Evolutionary conservation across 164 flowering plant genomes (phyloP).

Genomic region (Amborella trichopoda): DNA sequence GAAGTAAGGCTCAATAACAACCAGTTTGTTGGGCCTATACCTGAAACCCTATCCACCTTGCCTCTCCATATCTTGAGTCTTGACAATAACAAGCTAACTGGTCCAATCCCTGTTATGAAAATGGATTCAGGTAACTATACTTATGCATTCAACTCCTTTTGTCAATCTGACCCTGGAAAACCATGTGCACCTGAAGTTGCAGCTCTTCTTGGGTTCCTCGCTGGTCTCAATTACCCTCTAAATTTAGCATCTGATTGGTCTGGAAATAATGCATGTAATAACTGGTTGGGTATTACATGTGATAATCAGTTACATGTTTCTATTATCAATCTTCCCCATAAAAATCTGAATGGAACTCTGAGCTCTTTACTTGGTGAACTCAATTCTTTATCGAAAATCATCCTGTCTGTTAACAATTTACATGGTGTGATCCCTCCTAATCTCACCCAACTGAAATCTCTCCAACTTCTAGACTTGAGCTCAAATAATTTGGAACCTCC

Average conservation of each 20-base stretch:
- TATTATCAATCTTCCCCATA: conserved; percentile 37
- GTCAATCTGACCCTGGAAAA: conserved; percentile 38
- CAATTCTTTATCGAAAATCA: conserved; percentile 34
- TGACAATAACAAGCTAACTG: not conserved
- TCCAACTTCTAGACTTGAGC: conserved; percentile 44
- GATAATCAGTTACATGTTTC: conserved; percentile 21
- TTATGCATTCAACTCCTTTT: conserved; percentile 32
- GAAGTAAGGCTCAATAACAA: conserved; percentile 57
- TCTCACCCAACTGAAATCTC: conserved; percentile 31
- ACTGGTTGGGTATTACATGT: not conserved
- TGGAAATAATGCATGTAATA: conserved; percentile 73
- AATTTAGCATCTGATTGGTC: conserved; percentile 45
- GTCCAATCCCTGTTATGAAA: not conserved
- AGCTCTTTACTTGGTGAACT: conserved; percentile 57
- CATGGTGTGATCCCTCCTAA: conserved; percentile 35
- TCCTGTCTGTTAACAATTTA: conserved; percentile 35
- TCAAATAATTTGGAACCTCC: conserved; percentile 61
- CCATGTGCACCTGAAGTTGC: conserved; percentile 49
- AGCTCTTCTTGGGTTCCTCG: conserved; percentile 57
- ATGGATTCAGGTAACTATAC: conserved; percentile 12
- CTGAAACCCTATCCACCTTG: conserved; percentile 21
- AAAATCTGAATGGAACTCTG: conserved; percentile 48
- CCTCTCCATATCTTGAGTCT: not conserved
- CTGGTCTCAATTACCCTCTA: conserved; percentile 35
- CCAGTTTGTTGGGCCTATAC: conserved; percentile 59